Conservation (phyloP, 2,329 filamentous ascomycete species). For the Sporothrix euskadiensis region DNA sequence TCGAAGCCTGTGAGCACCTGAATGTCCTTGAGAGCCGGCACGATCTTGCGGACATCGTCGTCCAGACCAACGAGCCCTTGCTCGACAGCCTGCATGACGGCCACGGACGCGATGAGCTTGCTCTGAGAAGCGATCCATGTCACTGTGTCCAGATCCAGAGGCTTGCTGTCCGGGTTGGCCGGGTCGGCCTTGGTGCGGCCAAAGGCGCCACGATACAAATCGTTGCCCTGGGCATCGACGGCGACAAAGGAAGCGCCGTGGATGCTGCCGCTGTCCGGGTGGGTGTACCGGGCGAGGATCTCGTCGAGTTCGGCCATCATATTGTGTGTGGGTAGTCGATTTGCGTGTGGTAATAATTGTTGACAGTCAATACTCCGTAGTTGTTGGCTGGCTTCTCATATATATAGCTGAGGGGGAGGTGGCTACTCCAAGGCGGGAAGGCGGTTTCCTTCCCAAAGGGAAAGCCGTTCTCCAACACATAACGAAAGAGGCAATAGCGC, state of each 20-base stretch:
- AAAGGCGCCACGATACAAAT: not conserved
- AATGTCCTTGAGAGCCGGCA: slow-evolving; percentile 25
- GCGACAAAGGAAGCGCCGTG: slow-evolving; percentile 14
- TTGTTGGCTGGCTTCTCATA: not conserved
- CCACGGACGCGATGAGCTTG: slow-evolving; percentile 20
- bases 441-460: no score
- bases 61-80: not conserved
- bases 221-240: not conserved
- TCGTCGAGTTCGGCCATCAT: slow-evolving; percentile 4
- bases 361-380: not conserved
- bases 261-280: not conserved
- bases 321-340: not conserved
- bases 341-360: not conserved
- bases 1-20: not conserved
- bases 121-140: slow-evolving; percentile 24
- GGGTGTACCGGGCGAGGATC: slow-evolving; percentile 16
- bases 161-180: not conserved
- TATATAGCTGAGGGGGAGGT: not conserved
- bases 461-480: not conserved
- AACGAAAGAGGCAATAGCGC: not conserved
- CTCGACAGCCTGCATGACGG: slow-evolving; percentile 12
- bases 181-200: slow-evolving; percentile 1
- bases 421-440: not conserved
- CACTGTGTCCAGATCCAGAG: not conserved
- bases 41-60: slow-evolving; percentile 5